Percentiles rank a stretch among this genome's conserved stretches.
Conservation (phyloP, 2,329 filamentous ascomycete species). For the Pyrenochaeta sp. region DNA sequence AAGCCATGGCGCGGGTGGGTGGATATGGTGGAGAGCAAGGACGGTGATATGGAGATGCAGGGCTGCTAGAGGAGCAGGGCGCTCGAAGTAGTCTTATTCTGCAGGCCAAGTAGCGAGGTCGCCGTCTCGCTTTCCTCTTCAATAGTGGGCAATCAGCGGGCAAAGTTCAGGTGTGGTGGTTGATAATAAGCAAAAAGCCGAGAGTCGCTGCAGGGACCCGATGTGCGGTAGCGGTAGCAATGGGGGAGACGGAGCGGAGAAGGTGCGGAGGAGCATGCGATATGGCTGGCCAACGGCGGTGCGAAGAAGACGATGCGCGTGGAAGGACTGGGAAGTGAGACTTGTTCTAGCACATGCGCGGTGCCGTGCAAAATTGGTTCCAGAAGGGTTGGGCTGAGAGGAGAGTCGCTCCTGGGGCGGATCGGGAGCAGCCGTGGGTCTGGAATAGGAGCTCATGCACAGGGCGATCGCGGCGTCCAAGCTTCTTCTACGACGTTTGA, state of each 20-base stretch:
- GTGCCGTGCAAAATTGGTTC: slow-evolving; percentile 12
- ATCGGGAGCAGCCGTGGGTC: slow-evolving; percentile 21
- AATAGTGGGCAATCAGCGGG: not conserved
- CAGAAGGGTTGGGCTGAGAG: slow-evolving; percentile 15
- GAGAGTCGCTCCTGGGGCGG: slow-evolving; percentile 15
- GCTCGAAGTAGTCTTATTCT: not conserved
- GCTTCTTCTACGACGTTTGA: slow-evolving; percentile 8
- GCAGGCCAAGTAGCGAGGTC: not conserved
- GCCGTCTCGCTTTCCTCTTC: not conserved
- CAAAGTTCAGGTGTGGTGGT: slow-evolving; percentile 4
- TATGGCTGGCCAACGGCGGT: slow-evolving; percentile 19
- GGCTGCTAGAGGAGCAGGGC: slow-evolving; percentile 18
- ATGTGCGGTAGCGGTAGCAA: slow-evolving; percentile 5
- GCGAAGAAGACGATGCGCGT: slow-evolving; percentile 10
- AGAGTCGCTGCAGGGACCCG: slow-evolving; percentile 18
- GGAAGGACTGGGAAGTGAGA: not conserved
- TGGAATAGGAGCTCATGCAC: slow-evolving; percentile 22
- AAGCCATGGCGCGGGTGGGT: slow-evolving; percentile 50
- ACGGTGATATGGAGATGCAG: slow-evolving; percentile 20
- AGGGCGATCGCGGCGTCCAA: slow-evolving; percentile 15
- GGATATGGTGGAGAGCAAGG: slow-evolving; percentile 9
- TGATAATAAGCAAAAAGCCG: slow-evolving; percentile 9
- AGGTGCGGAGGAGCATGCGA: slow-evolving; percentile 23
- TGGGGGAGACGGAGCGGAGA: slow-evolving; percentile 13
- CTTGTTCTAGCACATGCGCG: slow-evolving; percentile 24